phyloP scores from a whole-genome alignment of 352 stramenopile species.

The Pythium dissimile region DNA sequence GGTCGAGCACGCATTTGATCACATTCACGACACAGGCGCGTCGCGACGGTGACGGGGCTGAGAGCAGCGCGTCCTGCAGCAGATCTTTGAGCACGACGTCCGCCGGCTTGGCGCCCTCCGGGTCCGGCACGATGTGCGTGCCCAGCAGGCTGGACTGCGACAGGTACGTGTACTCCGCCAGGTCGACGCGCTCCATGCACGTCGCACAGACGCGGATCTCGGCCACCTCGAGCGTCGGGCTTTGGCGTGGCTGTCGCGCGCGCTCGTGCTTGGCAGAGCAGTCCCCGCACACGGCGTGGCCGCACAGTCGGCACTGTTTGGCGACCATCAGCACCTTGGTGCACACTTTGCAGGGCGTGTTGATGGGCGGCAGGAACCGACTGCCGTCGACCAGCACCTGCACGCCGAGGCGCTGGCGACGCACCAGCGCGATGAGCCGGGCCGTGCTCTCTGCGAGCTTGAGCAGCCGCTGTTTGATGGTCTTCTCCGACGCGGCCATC shows the following conservation, averaged over 20 bases:
- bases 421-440: constrained; percentile 39
- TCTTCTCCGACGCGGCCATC: constrained; percentile 1
- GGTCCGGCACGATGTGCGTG: constrained; percentile 26
- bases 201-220: neutral
- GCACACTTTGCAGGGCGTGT: constrained; percentile 53
- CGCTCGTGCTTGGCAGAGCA: constrained; percentile 2
- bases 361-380: constrained; percentile 34
- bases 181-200: neutral
- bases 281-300: neutral
- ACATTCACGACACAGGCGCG: constrained; percentile 41
- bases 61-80: constrained; percentile 36
- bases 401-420: constrained; percentile 45
- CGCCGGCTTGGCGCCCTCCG: constrained; percentile 8
- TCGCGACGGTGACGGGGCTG: constrained; percentile 26
- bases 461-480: constrained; percentile 4
- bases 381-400: constrained; percentile 39
- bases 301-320: constrained; percentile 30
- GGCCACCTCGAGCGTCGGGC: neutral
- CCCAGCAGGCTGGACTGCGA: constrained; percentile 21
- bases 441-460: neutral
- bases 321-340: constrained; percentile 36
- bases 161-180: constrained; percentile 7
- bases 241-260: neutral
- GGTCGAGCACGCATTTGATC: constrained; percentile 40
- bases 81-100: constrained; percentile 32